Evolutionary conservation across 2,329 filamentous ascomycete species (phyloP).

Genomic region (Harringtonia lauricola): DNA sequence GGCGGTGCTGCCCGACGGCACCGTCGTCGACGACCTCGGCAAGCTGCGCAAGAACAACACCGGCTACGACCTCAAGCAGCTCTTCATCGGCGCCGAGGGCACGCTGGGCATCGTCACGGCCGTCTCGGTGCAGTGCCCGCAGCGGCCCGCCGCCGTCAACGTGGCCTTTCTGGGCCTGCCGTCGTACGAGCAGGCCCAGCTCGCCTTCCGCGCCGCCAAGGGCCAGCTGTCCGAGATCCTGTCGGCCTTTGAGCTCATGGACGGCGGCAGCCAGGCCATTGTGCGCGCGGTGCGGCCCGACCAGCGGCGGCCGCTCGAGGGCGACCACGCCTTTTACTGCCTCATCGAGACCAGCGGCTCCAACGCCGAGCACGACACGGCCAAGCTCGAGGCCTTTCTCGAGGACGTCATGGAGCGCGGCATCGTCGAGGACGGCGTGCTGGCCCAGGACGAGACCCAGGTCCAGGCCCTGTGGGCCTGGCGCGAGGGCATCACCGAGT

Average conservation of each 20-base stretch:
- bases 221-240: slow-evolving; percentile 85
- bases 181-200: slow-evolving; percentile 79
- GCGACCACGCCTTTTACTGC: slow-evolving; percentile 86
- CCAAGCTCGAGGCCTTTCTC: slow-evolving; percentile 81
- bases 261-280: slow-evolving; percentile 67
- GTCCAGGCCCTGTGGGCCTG: slow-evolving; percentile 77
- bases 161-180: slow-evolving; percentile 90
- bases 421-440: slow-evolving; percentile 78
- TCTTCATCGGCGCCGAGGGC: slow-evolving; percentile 92
- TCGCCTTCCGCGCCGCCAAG: slow-evolving; percentile 83
- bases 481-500: slow-evolving; percentile 88
- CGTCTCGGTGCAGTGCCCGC: slow-evolving; percentile 80
- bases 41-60: slow-evolving; percentile 97
- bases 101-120: slow-evolving; percentile 92
- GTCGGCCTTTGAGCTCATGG: slow-evolving; percentile 97
- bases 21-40: slow-evolving; percentile 78
- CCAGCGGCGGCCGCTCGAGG: slow-evolving; percentile 71
- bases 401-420: slow-evolving; percentile 81
- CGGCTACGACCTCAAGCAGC: slow-evolving; percentile 91
- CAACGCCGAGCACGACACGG: slow-evolving; percentile 84
- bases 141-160: slow-evolving; percentile 77
- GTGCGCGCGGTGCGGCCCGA: slow-evolving; percentile 61
- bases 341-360: slow-evolving; percentile 93
- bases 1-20: slow-evolving; percentile 87
- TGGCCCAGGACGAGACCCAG: slow-evolving; percentile 91